phyloP scores from a whole-genome alignment of 1,284 basidiomycete genomes.

The Rhodotorula sp. region DNA sequence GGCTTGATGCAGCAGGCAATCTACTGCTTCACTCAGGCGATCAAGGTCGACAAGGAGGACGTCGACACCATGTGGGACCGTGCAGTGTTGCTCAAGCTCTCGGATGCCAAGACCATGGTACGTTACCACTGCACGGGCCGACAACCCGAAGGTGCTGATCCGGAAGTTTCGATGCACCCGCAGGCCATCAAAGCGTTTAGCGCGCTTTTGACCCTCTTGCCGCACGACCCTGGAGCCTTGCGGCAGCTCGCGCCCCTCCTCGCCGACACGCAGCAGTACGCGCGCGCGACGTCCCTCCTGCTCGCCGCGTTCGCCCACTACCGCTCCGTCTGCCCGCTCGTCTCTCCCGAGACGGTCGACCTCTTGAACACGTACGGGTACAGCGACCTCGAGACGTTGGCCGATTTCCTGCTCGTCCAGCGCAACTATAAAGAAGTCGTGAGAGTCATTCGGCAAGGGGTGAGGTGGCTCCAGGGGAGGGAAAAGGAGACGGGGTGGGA shows the following conservation, averaged over 20 bases:
- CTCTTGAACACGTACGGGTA: constrained; percentile 43
- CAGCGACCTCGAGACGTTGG: constrained; percentile 64
- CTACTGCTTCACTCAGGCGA: constrained; percentile 86
- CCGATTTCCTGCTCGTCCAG: constrained; percentile 75
- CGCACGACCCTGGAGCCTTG: constrained; percentile 77
- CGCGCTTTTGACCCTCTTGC: constrained; percentile 70
- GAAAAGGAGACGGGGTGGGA: constrained; percentile 75
- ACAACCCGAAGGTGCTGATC: neutral
- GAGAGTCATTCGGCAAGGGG: constrained; percentile 69
- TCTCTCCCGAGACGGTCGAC: constrained; percentile 15
- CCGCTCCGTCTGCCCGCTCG: constrained; percentile 46
- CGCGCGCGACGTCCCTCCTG: constrained; percentile 64
- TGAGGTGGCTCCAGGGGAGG: constrained; percentile 87
- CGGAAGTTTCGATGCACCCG: neutral
- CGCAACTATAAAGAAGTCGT: constrained; percentile 70
- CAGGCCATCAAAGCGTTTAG: constrained; percentile 75
- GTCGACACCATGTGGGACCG: constrained; percentile 88
- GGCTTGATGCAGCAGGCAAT: constrained; percentile 80
- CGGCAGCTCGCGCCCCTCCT: constrained; percentile 76
- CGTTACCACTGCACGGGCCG: constrained; percentile 18
- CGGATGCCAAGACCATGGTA: constrained; percentile 68
- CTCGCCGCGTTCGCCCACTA: constrained; percentile 61
- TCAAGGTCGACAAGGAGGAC: constrained; percentile 74
- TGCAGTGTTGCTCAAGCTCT: constrained; percentile 74
- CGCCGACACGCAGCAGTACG: constrained; percentile 65